phyloP scores from a whole-genome alignment of 192 early-diverging fungal species.

The Coemansia sp. region DNA sequence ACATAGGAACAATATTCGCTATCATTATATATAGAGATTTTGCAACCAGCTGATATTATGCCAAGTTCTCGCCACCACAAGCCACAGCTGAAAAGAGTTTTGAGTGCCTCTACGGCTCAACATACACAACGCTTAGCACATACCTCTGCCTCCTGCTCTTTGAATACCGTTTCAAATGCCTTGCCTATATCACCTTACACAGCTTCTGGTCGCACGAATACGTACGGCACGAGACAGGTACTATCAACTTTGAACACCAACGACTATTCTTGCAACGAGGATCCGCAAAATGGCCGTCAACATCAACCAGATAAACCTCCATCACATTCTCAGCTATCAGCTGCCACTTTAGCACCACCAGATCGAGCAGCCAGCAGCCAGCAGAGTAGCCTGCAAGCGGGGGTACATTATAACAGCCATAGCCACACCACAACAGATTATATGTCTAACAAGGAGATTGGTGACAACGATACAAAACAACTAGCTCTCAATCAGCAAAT shows the following conservation, averaged over 20 bases:
- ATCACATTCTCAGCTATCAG: background rate
- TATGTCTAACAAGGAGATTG: too few species aligned
- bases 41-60: background rate
- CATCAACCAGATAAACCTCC: background rate
- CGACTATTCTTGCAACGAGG: background rate
- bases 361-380: background rate
- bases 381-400: background rate
- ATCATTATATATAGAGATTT: too few species aligned
- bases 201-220: background rate
- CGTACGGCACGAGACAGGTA: background rate
- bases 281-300: background rate
- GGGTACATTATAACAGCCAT: background rate
- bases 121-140: background rate
- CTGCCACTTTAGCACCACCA: background rate
- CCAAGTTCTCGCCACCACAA: slow-evolving; percentile 2
- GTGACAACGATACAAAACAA: background rate
- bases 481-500: background rate
- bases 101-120: background rate
- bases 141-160: background rate
- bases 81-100: background rate
- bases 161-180: background rate
- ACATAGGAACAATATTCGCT: too few species aligned
- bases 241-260: background rate
- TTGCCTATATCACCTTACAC: background rate
- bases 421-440: background rate